These are phyloP conservation scores for Trypanosoma theileri DNA, from an alignment of 208 protist species.

Conservation along the genomic window DNA sequence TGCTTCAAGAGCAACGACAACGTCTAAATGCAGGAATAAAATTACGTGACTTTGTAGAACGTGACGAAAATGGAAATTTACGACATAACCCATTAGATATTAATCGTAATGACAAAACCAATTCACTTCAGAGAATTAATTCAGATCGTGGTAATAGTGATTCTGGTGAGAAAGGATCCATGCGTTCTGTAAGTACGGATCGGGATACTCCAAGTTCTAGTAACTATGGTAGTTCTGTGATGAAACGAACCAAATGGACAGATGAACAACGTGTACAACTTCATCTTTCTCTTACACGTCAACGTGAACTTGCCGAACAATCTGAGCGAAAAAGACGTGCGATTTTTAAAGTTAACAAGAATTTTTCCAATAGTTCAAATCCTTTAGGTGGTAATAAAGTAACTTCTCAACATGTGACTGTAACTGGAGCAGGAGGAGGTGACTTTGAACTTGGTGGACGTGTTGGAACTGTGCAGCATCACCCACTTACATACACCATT, in stretches of 20 bases:
- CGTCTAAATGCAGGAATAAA: slow-evolving; percentile 57
- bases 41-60: slow-evolving; percentile 75
- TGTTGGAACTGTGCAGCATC: slow-evolving; percentile 76
- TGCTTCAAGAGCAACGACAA: slow-evolving; percentile 79
- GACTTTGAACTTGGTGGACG: slow-evolving; percentile 84
- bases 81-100: slow-evolving; percentile 19
- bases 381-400: not conserved
- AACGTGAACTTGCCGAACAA: slow-evolving; percentile 66
- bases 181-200: slow-evolving; percentile 27
- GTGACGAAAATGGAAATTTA: slow-evolving; percentile 61
- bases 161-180: slow-evolving; percentile 16
- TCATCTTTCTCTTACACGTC: slow-evolving; percentile 83
- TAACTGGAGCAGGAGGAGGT: not conserved
- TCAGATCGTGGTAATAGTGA: not conserved
- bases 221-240: not conserved
- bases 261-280: slow-evolving; percentile 88
- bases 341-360: slow-evolving; percentile 15
- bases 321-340: slow-evolving; percentile 53
- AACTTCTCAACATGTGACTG: not conserved
- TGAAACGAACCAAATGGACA: slow-evolving; percentile 61
- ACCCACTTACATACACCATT: slow-evolving; percentile 61
- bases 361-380: not conserved
- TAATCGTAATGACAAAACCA: slow-evolving; percentile 5
- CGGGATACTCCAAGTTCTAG: slow-evolving; percentile 1
- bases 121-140: not conserved